Evolutionary conservation across 2,329 filamentous ascomycete genomes (phyloP).

Genomic region (Pseudogymnoascus sp.): DNA sequence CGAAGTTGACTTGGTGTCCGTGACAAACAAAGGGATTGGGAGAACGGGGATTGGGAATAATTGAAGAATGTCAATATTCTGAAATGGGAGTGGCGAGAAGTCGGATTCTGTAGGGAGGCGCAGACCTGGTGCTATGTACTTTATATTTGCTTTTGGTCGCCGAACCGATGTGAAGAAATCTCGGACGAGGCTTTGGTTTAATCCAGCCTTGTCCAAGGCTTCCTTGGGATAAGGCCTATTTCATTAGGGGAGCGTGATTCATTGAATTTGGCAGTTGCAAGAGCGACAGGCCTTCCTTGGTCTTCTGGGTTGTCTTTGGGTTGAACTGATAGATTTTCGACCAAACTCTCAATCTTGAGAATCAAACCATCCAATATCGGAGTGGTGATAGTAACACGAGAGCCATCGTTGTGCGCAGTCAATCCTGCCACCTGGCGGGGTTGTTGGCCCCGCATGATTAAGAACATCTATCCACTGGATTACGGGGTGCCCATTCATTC

Average conservation of each 20-base stretch:
- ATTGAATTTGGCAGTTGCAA: conserved; percentile 9
- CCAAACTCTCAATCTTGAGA: conserved; percentile 11
- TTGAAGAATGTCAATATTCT: not conserved
- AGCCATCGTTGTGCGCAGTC: too few species aligned
- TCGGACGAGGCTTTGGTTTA: conserved; percentile 11
- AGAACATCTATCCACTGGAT: too few species aligned
- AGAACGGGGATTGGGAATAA: not conserved
- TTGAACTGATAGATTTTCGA: conserved; percentile 9
- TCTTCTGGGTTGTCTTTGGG: conserved; percentile 11
- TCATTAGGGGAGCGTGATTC: not conserved
- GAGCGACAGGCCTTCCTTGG: conserved; percentile 11
- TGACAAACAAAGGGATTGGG: conserved; percentile 14
- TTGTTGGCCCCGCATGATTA: too few species aligned
- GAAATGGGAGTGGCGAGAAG: conserved; percentile 5
- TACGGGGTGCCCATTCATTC: too few species aligned
- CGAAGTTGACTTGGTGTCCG: conserved; percentile 12
- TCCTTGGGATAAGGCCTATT: conserved; percentile 12
- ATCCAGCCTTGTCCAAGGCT: conserved; percentile 9
- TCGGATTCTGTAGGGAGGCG: conserved; percentile 8
- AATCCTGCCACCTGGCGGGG: too few species aligned
- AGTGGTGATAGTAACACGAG: too few species aligned
- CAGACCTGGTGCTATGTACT: conserved; percentile 12
- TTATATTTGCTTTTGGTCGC: conserved; percentile 11
- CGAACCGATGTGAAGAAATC: conserved; percentile 13
- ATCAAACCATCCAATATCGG: conserved; percentile 9